Evolutionary conservation across 257 asterid genomes (phyloP).

Genomic region (Salvia miltiorrhiza): DNA sequence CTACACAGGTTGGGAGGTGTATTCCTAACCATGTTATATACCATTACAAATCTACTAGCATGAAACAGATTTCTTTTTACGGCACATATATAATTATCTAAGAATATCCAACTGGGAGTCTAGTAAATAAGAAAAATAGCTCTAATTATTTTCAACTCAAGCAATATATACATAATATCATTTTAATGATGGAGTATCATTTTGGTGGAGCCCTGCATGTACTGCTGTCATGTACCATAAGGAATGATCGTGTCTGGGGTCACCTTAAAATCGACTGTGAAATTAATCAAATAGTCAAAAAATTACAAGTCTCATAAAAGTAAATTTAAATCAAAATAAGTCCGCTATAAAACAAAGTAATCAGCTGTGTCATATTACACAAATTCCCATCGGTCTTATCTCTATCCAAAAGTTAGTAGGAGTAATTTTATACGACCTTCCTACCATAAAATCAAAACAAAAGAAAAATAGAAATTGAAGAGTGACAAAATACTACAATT

Average conservation of each 20-base stretch:
- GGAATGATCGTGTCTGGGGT: neutral
- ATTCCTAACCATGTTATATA: no score
- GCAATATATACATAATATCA: no score
- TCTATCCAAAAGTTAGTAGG: neutral
- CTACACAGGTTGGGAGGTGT: no score
- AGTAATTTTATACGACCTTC: neutral
- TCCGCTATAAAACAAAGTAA: neutral
- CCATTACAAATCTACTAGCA: no score
- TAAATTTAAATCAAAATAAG: no score
- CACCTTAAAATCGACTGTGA: neutral
- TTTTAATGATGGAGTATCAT: no score
- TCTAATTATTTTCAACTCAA: no score
- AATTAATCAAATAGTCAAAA: neutral
- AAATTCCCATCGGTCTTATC: neutral
- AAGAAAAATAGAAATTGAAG: neutral
- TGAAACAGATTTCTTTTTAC: no score
- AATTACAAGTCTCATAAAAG: no score
- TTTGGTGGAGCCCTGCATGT: neutral
- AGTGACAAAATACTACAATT: neutral
- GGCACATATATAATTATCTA: no score
- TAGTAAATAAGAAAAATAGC: no score
- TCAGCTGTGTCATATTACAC: neutral
- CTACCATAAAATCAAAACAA: neutral
- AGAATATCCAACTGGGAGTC: no score
- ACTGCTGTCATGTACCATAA: neutral